Percentiles rank a stretch among this genome's conserved stretches.
These are phyloP conservation scores for Dothideomycetes sp. DNA, from an alignment of 2,329 filamentous ascomycete genomes.

Conservation along the genomic window DNA sequence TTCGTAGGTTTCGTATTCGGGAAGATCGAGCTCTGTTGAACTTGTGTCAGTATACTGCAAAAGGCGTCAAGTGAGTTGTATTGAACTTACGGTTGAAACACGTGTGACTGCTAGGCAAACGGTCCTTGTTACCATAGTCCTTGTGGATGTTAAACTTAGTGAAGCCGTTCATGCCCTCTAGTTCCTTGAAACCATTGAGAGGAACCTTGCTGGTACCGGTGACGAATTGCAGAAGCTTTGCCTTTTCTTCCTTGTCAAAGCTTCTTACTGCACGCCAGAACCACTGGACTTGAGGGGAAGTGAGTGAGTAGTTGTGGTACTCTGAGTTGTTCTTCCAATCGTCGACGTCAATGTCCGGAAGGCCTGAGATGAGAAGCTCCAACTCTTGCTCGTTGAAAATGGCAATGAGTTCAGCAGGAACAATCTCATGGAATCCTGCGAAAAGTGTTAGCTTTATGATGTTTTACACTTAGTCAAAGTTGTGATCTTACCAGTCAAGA, in stretches of 20 bases:
- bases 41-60: slow-evolving; percentile 27
- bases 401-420: slow-evolving; percentile 82
- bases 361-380: slow-evolving; percentile 88
- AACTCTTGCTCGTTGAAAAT: slow-evolving; percentile 99
- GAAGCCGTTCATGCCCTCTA: slow-evolving; percentile 98
- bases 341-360: slow-evolving; percentile 94
- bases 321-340: slow-evolving; percentile 99
- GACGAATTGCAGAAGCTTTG: slow-evolving; percentile 94
- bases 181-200: slow-evolving; percentile 95
- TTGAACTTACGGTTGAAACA: slow-evolving; percentile 91
- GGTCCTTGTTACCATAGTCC: slow-evolving; percentile 93
- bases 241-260: slow-evolving; percentile 97
- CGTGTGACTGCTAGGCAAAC: slow-evolving; percentile 90
- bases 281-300: slow-evolving; percentile 96
- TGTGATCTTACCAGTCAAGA: slow-evolving; percentile 59
- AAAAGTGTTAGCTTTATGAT: slow-evolving; percentile 11
- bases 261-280: slow-evolving; percentile 97
- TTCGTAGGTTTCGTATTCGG: slow-evolving; percentile 97
- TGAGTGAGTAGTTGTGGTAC: slow-evolving; percentile 93
- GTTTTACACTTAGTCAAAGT: neutral
- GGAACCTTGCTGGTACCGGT: slow-evolving; percentile 98
- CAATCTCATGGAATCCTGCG: slow-evolving; percentile 91
- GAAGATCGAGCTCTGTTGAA: slow-evolving; percentile 82
- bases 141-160: slow-evolving; percentile 98
- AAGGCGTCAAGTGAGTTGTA: slow-evolving; percentile 2